Base-by-base conservation (phyloP, 228 moss, liverwort and hornwort genomes). In the Sphagnum magellanicum region DNA sequence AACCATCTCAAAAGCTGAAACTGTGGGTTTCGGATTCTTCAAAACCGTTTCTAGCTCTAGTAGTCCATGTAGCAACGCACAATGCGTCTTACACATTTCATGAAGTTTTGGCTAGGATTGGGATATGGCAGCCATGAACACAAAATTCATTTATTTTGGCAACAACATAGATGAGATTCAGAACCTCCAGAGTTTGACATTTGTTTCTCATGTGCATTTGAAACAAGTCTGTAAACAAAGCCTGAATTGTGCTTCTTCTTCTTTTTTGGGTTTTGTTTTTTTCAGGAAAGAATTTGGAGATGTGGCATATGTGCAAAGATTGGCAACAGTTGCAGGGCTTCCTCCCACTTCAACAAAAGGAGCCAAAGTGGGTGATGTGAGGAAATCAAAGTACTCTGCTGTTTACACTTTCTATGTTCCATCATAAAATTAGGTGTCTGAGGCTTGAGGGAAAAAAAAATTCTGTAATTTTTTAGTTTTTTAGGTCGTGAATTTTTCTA, bases 371-470 rank as follows among this genome's bases (percentile, higher is more conserved):
- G 87, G 83, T 4, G 63, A 79, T 5, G 7, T 76, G 0, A 74
- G 65, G 68, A 70, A 61, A 17, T 10, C 10, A 49, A 14, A 58
- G 8, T 81, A 79, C 14, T 59, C 77, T 9, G 0, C 63, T 11
- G 59, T 81, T 13, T 89, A 84, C 59, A 32, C 64, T 55, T 89
- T 63, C 60, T 78, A 78, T 5, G 78, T 74, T 12, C 46, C 10
- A 32, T 15, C 5, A 32, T 2, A 32, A 32, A 32, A 32, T 32
- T 32, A 32, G 32, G 32, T 32, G 32, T 32, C 32, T 32, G 32
- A 0, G 32, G 32, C 1, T 32, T 32, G 32, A 32, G 32, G 32
- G 1, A 32, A 32, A 32, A 32, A 32, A 32, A 32, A 2, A 1
- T 32, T 32, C 32, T 32, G 32, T 32, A 32, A 32, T 32, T 3